phyloP scores from a whole-genome alignment of 2,329 filamentous ascomycete species.

The Sarocladium oryzae region DNA sequence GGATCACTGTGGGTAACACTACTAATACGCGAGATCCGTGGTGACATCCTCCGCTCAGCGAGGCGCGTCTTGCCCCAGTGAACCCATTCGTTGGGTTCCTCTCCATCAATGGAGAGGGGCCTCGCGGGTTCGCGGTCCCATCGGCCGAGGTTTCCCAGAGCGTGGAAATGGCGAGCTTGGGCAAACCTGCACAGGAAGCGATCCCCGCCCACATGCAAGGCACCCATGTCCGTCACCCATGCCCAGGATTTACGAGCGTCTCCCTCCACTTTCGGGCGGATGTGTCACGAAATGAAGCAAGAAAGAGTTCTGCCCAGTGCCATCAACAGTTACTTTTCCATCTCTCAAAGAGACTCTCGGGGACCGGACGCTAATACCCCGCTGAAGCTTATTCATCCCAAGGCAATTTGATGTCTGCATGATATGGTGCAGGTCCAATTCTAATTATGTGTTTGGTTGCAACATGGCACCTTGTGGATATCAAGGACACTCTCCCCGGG shows the following conservation, averaged over 20 bases:
- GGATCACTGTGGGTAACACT: too few species aligned
- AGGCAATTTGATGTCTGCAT: too few species aligned
- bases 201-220: constrained; percentile 6
- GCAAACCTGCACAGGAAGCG: background rate
- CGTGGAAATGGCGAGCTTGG: background rate
- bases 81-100: too few species aligned
- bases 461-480: too few species aligned
- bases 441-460: too few species aligned
- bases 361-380: background rate
- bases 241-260: background rate
- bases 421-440: too few species aligned
- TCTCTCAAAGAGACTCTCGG: too few species aligned
- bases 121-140: background rate
- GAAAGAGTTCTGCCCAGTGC: background rate
- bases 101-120: background rate
- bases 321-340: too few species aligned
- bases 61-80: too few species aligned
- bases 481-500: background rate
- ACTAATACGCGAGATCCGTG: too few species aligned
- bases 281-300: background rate
- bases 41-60: too few species aligned
- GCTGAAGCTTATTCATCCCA: background rate
- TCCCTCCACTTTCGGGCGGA: background rate
- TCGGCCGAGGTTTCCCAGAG: background rate
- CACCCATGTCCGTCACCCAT: constrained; percentile 1